These are phyloP conservation scores for Echinosphaeria canescens DNA, from an alignment of 2,329 filamentous ascomycete species.

Conservation along the genomic window DNA sequence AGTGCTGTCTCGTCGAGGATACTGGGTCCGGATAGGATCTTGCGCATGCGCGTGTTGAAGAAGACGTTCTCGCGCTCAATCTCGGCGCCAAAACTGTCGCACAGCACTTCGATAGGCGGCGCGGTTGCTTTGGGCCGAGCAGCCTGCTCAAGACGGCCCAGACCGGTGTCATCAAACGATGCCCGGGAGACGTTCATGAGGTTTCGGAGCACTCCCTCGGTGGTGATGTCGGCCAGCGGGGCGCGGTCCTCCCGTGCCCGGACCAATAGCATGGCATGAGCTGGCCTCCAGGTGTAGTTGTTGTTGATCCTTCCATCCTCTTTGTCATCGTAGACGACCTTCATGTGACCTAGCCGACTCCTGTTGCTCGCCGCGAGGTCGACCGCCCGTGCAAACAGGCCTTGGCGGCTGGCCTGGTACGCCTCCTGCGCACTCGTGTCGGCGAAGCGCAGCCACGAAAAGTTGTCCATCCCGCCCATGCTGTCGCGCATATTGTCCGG, in stretches of 20 bases:
- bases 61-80: constrained; percentile 50
- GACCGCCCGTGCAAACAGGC: constrained; percentile 53
- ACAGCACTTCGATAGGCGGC: constrained; percentile 66
- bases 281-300: constrained; percentile 42
- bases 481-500: constrained; percentile 56
- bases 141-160: constrained; percentile 63
- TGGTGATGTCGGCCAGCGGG: constrained; percentile 46
- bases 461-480: constrained; percentile 37
- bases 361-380: constrained; percentile 25
- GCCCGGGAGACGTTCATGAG: constrained; percentile 60
- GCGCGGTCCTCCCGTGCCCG: constrained; percentile 43
- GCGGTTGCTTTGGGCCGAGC: constrained; percentile 61
- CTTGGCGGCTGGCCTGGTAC: constrained; percentile 43
- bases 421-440: constrained; percentile 57
- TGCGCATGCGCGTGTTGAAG: constrained; percentile 62
- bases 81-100: constrained; percentile 40
- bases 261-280: constrained; percentile 68
- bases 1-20: constrained; percentile 49
- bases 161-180: constrained; percentile 45
- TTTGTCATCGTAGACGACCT: constrained; percentile 47
- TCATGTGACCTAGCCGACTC: constrained; percentile 42
- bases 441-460: constrained; percentile 80
- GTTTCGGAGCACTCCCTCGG: constrained; percentile 48
- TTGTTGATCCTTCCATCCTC: no score
- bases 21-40: constrained; percentile 47